Base-by-base conservation (phyloP, 1,139 yeast species). In the Magnusiomyces paraingens region DNA sequence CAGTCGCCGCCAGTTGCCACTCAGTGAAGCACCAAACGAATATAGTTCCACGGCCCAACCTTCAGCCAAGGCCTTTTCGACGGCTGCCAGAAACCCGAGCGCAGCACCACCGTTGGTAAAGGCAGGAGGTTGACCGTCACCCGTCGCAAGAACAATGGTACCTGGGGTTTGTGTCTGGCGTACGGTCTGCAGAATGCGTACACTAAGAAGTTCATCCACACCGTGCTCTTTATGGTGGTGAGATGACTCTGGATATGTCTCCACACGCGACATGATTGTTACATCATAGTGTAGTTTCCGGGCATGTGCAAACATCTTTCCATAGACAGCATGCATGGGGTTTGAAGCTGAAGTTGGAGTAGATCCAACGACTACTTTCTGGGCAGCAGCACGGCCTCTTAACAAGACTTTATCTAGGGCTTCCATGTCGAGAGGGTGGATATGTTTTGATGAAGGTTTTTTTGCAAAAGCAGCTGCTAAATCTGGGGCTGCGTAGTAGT, bases 21-120 rank as follows among this genome's bases (percentile, higher is more conserved):
- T 61, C 36, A 62, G 49, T 22, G 52, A 47, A 3, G 50, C 15
- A 3, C 62, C 62, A 53, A 62, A 62, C 12, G 62, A 52, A 50
- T 57, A 62, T 20, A 62, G 47, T 49, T 62, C 65, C 4, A 62
- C 64, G 15, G 47, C 52, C 65, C 65, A 62, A 17, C 61, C 63
- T 12, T 40, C 36, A 1, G 46, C 47, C 18, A 62, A 51, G 2
- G 65, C 64, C 20, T 49, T 49, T 17, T 54, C 52, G 12, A 58
- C 55, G 12, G 58, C 55, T 12, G 53, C 44, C 20, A 49, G 54
- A 49, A 62, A 62, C 10, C 64, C 62, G 11, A 55, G 42, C 6
- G 14, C 14, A 11, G 26, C 15, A 10, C 20, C 5, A 2, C 49
- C 51, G 0, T 38, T 44, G 36, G 57, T 53, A 20, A 56, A 38